Evolutionary conservation across 2,329 filamentous ascomycete species (phyloP), one percentile per base, ranked within the genome.

Genomic region (Pleurostoma richardsiae): DNA sequence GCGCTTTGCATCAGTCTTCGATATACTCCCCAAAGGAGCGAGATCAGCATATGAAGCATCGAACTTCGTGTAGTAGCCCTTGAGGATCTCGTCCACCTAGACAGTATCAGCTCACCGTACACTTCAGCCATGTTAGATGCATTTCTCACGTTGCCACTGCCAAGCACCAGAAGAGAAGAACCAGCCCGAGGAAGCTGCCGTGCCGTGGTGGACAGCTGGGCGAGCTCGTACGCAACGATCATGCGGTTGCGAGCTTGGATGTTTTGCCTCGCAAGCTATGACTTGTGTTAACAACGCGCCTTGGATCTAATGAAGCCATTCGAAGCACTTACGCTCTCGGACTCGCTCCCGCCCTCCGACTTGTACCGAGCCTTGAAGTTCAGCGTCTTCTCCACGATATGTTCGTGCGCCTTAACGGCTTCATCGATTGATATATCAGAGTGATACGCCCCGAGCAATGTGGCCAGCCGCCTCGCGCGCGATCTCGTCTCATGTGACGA

Each of bases 401-500:
- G 48, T 33, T 62, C 54, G 53, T 84, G 77, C 1, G 79, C 71
- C 5, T 77, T 78, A 39, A 84, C 82, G n/a, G 68, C 71, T 38
- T 63, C 82, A 56, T 90, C 87, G 49, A 90, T 88, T 54, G 88
- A 80, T 44, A 88, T 70, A 56, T 90, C 78, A 4, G 79, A 71
- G 59, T 92, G 88, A 54, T 88, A 82, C 4, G 78, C 71, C 3
- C 86, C 87, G 41, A 90, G 87, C 5, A 68, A 72, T 7, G 69
- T 55, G 3, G 73, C 63, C 1, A 90, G 70, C 1, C 77, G 70
- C 55, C 77, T 76, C 3, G 87, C 83, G 38, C 87, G 68, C 8
- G 68, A 69, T 7, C 82, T 64, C 1, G 82, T 85, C 49, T 83
- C 80, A 29, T 70, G 65, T 7, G 73, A 77, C 1, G 74, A 80